phyloP scores from a whole-genome alignment of 2,329 filamentous ascomycete genomes.

The Penicillium freii region DNA sequence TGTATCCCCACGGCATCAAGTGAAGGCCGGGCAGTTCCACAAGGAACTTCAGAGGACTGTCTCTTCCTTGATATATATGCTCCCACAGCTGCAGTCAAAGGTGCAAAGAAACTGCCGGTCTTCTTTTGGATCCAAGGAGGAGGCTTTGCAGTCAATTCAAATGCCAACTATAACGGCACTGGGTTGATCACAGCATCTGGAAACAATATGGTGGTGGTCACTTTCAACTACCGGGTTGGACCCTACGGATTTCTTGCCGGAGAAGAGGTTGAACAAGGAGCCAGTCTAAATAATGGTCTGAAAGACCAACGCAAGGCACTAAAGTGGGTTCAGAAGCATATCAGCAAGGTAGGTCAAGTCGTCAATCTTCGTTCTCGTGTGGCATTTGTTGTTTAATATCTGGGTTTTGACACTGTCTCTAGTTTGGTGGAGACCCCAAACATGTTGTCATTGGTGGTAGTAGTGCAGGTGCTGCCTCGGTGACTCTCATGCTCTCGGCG shows the following conservation, averaged over 20 bases:
- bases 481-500: conserved; percentile 63
- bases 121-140: conserved; percentile 63
- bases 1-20: conserved; percentile 69
- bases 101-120: conserved; percentile 56
- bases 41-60: conserved; percentile 48
- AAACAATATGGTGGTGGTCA: conserved; percentile 65
- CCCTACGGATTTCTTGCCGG: conserved; percentile 69
- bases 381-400: neutral
- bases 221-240: conserved; percentile 74
- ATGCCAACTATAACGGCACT: conserved; percentile 59
- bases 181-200: conserved; percentile 60
- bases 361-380: neutral
- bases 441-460: conserved; percentile 68
- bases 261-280: conserved; percentile 49
- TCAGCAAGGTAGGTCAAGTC: conserved; percentile 43
- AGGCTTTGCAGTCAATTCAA: conserved; percentile 60
- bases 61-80: conserved; percentile 45
- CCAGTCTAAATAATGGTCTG: conserved; percentile 66
- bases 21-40: conserved; percentile 49
- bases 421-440: conserved; percentile 67
- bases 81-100: conserved; percentile 28
- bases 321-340: conserved; percentile 67
- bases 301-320: conserved; percentile 68
- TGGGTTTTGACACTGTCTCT: conserved; percentile 11
- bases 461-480: conserved; percentile 64